Percentiles rank a stretch among this genome's conserved stretches.
Evolutionary conservation across 441 rosid genomes (phyloP).

Genomic region (Mallotus japonicus): DNA sequence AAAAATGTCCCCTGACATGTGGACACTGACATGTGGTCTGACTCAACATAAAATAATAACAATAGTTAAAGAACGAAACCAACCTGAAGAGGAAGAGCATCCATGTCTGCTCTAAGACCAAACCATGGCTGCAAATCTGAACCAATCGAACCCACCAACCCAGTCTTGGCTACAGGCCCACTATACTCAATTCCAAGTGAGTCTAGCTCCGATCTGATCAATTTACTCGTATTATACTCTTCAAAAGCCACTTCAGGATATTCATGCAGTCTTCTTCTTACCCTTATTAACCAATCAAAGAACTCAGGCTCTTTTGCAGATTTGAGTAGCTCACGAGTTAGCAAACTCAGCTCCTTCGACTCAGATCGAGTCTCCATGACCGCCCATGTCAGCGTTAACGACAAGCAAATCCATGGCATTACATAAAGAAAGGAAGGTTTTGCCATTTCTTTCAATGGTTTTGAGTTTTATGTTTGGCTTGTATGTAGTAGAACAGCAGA

Average conservation of each 20-base stretch:
- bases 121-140: constrained; percentile 58
- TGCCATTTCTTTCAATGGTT: neutral
- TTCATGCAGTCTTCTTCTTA: constrained; percentile 46
- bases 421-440: neutral
- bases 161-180: constrained; percentile 75
- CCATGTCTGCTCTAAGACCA: constrained; percentile 88
- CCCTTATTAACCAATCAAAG: constrained; percentile 41
- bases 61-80: neutral
- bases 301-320: constrained; percentile 41
- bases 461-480: no score
- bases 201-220: constrained; percentile 60
- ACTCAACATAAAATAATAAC: no score
- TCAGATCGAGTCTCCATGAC: neutral
- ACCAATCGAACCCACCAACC: constrained; percentile 64
- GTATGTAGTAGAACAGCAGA: no score
- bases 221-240: constrained; percentile 58
- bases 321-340: constrained; percentile 24
- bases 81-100: constrained; percentile 81
- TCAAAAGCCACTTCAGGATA: constrained; percentile 56
- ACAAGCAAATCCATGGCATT: neutral
- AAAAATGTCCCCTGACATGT: no score
- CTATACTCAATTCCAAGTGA: constrained; percentile 51
- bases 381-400: neutral
- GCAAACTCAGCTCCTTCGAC: constrained; percentile 3
- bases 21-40: no score